phyloP scores from a whole-genome alignment of 495 filamentous ascomycete species.

The Clavariopsis aquatica region DNA sequence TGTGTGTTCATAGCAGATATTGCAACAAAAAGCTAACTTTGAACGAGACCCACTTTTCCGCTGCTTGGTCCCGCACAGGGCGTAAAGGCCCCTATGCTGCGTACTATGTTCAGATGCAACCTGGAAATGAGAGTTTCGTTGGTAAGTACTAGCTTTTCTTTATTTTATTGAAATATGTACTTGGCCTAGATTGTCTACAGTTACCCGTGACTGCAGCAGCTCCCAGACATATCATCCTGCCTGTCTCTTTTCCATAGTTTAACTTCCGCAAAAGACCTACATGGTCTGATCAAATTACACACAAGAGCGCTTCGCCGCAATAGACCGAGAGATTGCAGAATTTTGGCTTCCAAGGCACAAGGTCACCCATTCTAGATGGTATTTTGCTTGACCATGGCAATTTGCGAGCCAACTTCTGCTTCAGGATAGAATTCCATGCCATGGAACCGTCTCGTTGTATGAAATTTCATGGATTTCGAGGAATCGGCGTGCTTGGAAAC shows the following conservation, averaged over 20 bases:
- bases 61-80: constrained; percentile 76
- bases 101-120: constrained; percentile 73
- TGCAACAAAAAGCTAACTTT: constrained; percentile 1
- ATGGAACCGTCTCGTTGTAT: too few relatives aligned
- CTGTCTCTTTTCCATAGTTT: not conserved
- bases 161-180: not conserved
- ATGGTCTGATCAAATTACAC: not conserved
- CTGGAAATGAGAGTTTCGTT: constrained; percentile 56
- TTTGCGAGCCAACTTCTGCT: not conserved
- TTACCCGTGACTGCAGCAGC: not conserved
- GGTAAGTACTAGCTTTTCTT: constrained; percentile 51
- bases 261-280: not conserved
- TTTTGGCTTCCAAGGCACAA: not conserved
- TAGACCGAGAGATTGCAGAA: not conserved
- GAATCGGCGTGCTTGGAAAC: too few relatives aligned
- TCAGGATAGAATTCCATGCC: not conserved
- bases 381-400: not conserved
- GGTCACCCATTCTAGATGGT: not conserved
- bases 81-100: constrained; percentile 82
- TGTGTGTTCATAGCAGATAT: not conserved
- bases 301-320: not conserved
- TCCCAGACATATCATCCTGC: not conserved
- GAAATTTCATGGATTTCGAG: too few relatives aligned
- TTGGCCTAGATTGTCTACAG: not conserved
- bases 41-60: constrained; percentile 70